Conservation (phyloP, 805 yeast genomes). For the Lipomyces lipofer region DNA sequence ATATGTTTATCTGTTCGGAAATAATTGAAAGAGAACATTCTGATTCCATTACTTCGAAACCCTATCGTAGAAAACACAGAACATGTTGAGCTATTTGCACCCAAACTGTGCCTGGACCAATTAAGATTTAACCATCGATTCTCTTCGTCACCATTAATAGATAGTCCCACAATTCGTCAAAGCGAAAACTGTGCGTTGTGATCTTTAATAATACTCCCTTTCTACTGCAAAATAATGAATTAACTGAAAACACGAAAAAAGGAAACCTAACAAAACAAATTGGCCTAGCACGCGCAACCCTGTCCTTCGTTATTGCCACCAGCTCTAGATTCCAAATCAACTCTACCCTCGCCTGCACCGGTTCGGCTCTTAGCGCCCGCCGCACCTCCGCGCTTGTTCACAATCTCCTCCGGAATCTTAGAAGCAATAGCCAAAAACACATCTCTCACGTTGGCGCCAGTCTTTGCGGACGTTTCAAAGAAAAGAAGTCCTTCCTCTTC, state of each 20-base stretch:
- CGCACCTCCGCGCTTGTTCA: constrained; percentile 29
- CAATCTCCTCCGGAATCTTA: constrained; percentile 64
- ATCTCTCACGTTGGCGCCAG: constrained; percentile 83
- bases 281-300: constrained; percentile 28
- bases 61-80: too few relatives aligned
- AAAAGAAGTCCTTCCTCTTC: constrained; percentile 87
- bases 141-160: too few relatives aligned
- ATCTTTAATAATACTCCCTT: too few relatives aligned
- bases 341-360: constrained; percentile 30
- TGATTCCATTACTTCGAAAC: too few relatives aligned
- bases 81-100: too few relatives aligned
- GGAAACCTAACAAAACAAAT: neutral
- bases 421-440: constrained; percentile 88
- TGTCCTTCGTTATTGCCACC: constrained; percentile 21
- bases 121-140: too few relatives aligned
- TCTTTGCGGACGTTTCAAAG: constrained; percentile 93
- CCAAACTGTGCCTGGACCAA: too few relatives aligned
- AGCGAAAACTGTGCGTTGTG: too few relatives aligned
- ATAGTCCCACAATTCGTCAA: too few relatives aligned
- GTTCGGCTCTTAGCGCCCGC: constrained; percentile 25
- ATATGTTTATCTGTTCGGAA: too few relatives aligned
- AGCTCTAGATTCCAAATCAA: constrained; percentile 25
- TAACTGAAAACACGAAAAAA: neutral
- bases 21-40: too few relatives aligned
- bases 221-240: too few relatives aligned